These are phyloP conservation scores for Mucuna pruriens DNA, from an alignment of 306 rosid species.

Conservation along the genomic window DNA sequence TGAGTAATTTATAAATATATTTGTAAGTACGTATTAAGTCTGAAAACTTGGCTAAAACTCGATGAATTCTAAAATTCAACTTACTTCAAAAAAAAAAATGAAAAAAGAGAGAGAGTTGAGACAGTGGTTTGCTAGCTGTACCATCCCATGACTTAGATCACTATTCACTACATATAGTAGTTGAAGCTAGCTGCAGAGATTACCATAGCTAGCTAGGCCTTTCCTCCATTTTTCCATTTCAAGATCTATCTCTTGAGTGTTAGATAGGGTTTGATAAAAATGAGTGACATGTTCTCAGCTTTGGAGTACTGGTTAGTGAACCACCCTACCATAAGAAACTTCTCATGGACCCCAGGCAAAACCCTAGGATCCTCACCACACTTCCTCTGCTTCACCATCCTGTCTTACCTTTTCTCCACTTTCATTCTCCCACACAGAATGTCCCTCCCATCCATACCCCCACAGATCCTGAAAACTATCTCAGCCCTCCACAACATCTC, in stretches of 20 bases:
- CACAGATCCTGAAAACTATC: conserved; percentile 53
- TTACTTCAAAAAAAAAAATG: too few relatives aligned
- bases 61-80: too few relatives aligned
- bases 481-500: conserved; percentile 56
- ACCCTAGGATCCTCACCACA: conserved; percentile 54
- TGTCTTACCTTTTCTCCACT: conserved; percentile 58
- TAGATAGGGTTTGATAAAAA: too few relatives aligned
- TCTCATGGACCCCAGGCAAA: conserved; percentile 59
- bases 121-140: neutral
- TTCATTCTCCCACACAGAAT: conserved; percentile 48
- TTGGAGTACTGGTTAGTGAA: conserved; percentile 60
- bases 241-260: neutral
- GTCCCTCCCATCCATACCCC: conserved; percentile 14
- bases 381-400: conserved; percentile 47
- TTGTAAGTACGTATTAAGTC: too few relatives aligned
- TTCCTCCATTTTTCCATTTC: too few relatives aligned
- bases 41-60: too few relatives aligned
- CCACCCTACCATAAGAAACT: conserved; percentile 63
- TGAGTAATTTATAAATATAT: too few relatives aligned
- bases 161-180: too few relatives aligned
- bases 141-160: too few relatives aligned
- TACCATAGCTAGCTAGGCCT: too few relatives aligned
- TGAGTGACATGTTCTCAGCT: conserved; percentile 24
- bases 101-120: too few relatives aligned
- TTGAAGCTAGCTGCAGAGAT: too few relatives aligned